Evolutionary conservation across 345 rosid species (phyloP).

Genomic region (Citrus cavaleriei): DNA sequence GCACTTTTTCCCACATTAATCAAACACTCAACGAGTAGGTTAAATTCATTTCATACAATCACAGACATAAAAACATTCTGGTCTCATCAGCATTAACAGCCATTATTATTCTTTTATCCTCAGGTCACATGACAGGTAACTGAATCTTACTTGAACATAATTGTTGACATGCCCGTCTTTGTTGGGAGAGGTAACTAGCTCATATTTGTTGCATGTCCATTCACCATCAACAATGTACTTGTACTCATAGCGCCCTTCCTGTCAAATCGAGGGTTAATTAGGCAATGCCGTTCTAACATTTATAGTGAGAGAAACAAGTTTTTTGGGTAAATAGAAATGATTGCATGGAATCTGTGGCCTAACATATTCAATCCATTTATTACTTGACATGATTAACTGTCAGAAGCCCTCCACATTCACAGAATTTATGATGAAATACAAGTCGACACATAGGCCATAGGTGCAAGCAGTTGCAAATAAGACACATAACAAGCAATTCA

Average conservation of each 20-base stretch:
- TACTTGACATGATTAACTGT: background rate
- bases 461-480: background rate
- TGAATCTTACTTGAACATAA: constrained; percentile 50
- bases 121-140: background rate
- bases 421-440: background rate
- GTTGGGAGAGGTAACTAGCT: constrained; percentile 57
- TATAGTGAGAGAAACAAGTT: background rate
- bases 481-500: background rate
- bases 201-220: constrained; percentile 62
- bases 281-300: background rate
- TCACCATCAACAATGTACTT: constrained; percentile 83
- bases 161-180: constrained; percentile 86
- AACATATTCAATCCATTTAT: background rate
- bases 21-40: background rate
- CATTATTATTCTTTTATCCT: background rate
- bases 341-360: background rate
- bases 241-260: constrained; percentile 94
- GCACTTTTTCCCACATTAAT: background rate
- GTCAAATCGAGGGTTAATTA: constrained; percentile 23
- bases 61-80: background rate
- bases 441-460: background rate
- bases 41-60: background rate
- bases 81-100: background rate
- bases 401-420: background rate
- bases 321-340: background rate